Evolutionary conservation across 2,329 filamentous ascomycete species (phyloP).

Genomic region (Fusarium avenaceum): DNA sequence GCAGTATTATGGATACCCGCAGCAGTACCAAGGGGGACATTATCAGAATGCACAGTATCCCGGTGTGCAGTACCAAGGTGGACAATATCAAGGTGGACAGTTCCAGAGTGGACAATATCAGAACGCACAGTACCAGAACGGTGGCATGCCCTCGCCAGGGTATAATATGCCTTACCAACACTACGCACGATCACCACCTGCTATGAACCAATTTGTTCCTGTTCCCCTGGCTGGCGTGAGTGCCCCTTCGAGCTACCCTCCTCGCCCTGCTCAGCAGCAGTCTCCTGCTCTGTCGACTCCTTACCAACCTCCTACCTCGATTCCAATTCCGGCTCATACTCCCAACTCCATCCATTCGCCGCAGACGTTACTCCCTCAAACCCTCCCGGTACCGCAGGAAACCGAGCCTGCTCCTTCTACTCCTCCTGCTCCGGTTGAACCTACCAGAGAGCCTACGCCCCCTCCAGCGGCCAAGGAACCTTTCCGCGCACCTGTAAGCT

Average conservation of each 20-base stretch:
- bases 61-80: constrained; percentile 42
- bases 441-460: constrained; percentile 45
- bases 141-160: constrained; percentile 58
- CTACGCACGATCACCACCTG: constrained; percentile 64
- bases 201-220: constrained; percentile 68
- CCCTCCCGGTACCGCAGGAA: constrained; percentile 62
- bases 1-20: constrained; percentile 67
- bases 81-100: constrained; percentile 53
- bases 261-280: constrained; percentile 59
- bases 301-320: constrained; percentile 66
- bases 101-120: constrained; percentile 57
- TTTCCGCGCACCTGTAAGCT: constrained; percentile 65
- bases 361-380: constrained; percentile 58
- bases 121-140: constrained; percentile 44
- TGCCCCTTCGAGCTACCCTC: constrained; percentile 62
- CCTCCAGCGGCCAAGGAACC: constrained; percentile 48
- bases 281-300: constrained; percentile 69
- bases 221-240: constrained; percentile 64
- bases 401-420: constrained; percentile 49
- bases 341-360: constrained; percentile 68
- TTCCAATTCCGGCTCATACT: constrained; percentile 62
- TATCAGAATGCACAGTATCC: constrained; percentile 44
- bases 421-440: constrained; percentile 43
- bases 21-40: constrained; percentile 63
- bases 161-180: constrained; percentile 58